A percentile compares a stretch with the other conserved stretches of the same genome.
These are phyloP conservation scores for Suhomyces chickasaworum DNA, from an alignment of 1,139 yeast genomes.

Conservation along the genomic window DNA sequence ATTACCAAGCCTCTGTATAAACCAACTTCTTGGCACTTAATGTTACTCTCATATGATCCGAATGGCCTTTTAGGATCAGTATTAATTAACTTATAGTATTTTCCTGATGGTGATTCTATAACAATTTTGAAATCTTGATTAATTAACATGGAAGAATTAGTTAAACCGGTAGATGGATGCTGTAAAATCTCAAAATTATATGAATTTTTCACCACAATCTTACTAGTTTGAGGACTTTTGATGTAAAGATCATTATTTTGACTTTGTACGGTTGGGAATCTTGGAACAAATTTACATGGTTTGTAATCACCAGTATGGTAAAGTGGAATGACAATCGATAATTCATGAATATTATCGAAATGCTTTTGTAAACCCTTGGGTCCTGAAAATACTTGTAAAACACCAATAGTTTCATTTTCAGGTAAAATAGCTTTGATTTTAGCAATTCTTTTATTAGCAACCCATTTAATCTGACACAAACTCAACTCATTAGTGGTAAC, in stretches of 20 bases:
- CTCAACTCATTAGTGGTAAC: slow-evolving; percentile 56
- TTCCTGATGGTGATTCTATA: slow-evolving; percentile 83
- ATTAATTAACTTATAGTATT: slow-evolving; percentile 60
- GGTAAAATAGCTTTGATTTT: slow-evolving; percentile 84
- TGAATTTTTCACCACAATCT: slow-evolving; percentile 55
- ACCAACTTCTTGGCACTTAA: slow-evolving; percentile 72
- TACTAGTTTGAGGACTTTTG: slow-evolving; percentile 77
- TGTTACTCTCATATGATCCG: slow-evolving; percentile 59
- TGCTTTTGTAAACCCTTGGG: slow-evolving; percentile 62
- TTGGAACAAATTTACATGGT: slow-evolving; percentile 61
- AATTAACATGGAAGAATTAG: slow-evolving; percentile 35
- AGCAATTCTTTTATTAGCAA: slow-evolving; percentile 62
- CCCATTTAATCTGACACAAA: slow-evolving; percentile 77
- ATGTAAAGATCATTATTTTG: slow-evolving; percentile 77
- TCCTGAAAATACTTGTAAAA: slow-evolving; percentile 75
- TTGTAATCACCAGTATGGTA: slow-evolving; percentile 69
- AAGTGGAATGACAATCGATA: slow-evolving; percentile 77
- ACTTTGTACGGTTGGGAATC: slow-evolving; percentile 71
- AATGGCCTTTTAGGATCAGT: slow-evolving; percentile 46
- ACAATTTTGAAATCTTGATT: slow-evolving; percentile 59
- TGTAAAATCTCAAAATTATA: slow-evolving; percentile 67
- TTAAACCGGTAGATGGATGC: slow-evolving; percentile 62
- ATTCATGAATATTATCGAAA: slow-evolving; percentile 62
- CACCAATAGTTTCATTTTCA: slow-evolving; percentile 64
- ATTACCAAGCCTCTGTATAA: slow-evolving; percentile 81